A percentile compares a stretch with the other conserved stretches of the same genome.
Conservation (phyloP, 139 green algal species). For the Chlorella sp. region DNA sequence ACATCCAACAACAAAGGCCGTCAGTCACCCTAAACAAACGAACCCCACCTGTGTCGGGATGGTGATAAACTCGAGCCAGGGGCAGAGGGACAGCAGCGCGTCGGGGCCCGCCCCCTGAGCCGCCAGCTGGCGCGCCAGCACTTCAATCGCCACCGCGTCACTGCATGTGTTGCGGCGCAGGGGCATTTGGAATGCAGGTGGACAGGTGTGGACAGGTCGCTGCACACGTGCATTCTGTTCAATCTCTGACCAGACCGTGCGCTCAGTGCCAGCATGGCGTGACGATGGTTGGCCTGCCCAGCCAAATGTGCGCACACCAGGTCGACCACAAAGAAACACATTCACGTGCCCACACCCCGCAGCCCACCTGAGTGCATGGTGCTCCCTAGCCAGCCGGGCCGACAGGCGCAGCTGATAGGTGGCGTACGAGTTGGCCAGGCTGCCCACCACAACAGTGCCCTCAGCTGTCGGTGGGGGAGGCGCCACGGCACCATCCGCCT, state of each 20-base stretch:
- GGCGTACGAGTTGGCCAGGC: constrained; percentile 86
- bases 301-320: no score
- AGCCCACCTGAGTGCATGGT: constrained; percentile 46
- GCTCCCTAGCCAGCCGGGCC: constrained; percentile 75
- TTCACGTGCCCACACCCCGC: no score
- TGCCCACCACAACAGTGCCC: constrained; percentile 71
- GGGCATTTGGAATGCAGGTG: no score
- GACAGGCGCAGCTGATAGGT: constrained; percentile 88
- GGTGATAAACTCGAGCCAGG: constrained; percentile 91
- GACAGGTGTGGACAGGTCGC: no score
- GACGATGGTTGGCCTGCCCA: no score
- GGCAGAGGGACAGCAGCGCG: constrained; percentile 82
- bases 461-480: neutral
- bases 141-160: constrained; percentile 80
- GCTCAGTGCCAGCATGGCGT: no score
- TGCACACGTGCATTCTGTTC: no score
- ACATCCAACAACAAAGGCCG: no score
- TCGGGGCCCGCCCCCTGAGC: constrained; percentile 2
- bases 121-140: constrained; percentile 74
- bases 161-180: no score
- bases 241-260: no score
- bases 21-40: no score
- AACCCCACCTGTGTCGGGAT: constrained; percentile 57
- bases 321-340: no score
- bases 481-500: neutral